These are phyloP conservation scores for Wickerhamiella azyma DNA, from an alignment of 805 yeast genomes.

Conservation along the genomic window DNA sequence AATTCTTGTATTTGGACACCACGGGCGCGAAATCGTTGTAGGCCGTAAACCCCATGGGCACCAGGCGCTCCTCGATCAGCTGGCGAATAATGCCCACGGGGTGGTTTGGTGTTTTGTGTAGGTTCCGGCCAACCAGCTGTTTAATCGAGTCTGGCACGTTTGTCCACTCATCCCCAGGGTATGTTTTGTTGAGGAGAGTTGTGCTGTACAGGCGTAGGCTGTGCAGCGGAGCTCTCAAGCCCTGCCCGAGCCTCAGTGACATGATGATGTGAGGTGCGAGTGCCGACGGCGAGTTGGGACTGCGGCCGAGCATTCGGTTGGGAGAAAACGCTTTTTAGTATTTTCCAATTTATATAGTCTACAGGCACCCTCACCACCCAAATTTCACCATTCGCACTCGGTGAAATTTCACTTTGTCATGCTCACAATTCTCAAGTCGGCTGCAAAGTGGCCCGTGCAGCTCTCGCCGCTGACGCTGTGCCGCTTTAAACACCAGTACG, in stretches of 20 bases:
- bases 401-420: slow-evolving; percentile 1
- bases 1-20: slow-evolving; percentile 71
- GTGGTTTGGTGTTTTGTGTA: slow-evolving; percentile 63
- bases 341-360: too few species aligned
- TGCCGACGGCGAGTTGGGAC: too few species aligned
- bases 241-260: neutral
- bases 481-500: slow-evolving; percentile 21
- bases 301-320: too few species aligned
- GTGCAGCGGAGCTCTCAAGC: neutral
- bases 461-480: slow-evolving; percentile 2
- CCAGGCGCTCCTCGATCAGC: slow-evolving; percentile 56
- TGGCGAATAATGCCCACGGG: slow-evolving; percentile 79
- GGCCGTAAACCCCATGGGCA: slow-evolving; percentile 50
- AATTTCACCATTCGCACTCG: neutral
- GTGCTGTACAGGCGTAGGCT: neutral
- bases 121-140: slow-evolving; percentile 51
- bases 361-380: too few species aligned
- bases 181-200: slow-evolving; percentile 36
- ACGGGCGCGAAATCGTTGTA: slow-evolving; percentile 72
- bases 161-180: slow-evolving; percentile 63
- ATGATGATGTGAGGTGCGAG: neutral
- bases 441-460: neutral
- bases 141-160: slow-evolving; percentile 69
- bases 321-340: too few species aligned
- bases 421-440: slow-evolving; percentile 6